Percentiles rank a stretch among this genome's conserved stretches.
Conservation (phyloP, 108 stramenopile genomes). For the Nitzschia putrida region DNA sequence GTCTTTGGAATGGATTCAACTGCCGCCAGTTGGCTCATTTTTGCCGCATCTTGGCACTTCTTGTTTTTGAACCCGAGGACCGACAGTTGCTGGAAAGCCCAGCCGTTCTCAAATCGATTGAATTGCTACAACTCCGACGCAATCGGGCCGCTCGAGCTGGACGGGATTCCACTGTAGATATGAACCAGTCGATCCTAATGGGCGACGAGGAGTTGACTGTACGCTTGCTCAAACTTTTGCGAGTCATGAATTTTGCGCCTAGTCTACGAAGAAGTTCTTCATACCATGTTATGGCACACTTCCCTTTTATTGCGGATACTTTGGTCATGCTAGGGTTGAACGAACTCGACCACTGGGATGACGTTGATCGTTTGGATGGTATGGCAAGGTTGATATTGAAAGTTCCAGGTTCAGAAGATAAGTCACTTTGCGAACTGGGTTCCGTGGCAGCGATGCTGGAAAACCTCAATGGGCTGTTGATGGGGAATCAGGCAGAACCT, state of each 20-base stretch:
- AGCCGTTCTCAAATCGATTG: conserved; percentile 69
- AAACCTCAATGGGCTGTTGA: conserved; percentile 27
- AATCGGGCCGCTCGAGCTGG: conserved; percentile 69
- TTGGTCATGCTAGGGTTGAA: conserved; percentile 57
- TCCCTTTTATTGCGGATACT: conserved; percentile 63
- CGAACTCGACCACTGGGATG: conserved; percentile 57
- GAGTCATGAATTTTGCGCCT: conserved; percentile 81
- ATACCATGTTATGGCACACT: conserved; percentile 65
- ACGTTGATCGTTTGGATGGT: conserved; percentile 43
- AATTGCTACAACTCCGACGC: conserved; percentile 76
- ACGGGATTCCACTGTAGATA: conserved; percentile 69
- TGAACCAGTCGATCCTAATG: conserved; percentile 78
- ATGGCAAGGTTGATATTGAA: conserved; percentile 39
- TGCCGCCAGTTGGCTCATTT: conserved; percentile 84
- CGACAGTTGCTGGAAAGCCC: conserved; percentile 78
- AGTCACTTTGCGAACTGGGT: conserved; percentile 47
- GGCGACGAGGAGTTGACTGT: conserved; percentile 56
- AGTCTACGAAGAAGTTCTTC: conserved; percentile 43
- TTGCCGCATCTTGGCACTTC: conserved; percentile 81
- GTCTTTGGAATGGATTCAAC: conserved; percentile 59
- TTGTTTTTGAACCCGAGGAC: conserved; percentile 90
- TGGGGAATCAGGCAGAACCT: conserved; percentile 17
- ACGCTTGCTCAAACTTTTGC: conserved; percentile 65
- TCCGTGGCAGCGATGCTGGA: conserved; percentile 60
- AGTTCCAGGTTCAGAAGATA: neutral